Conservation (phyloP, 352 stramenopile genomes). For the Phytophthora cajani region DNA sequence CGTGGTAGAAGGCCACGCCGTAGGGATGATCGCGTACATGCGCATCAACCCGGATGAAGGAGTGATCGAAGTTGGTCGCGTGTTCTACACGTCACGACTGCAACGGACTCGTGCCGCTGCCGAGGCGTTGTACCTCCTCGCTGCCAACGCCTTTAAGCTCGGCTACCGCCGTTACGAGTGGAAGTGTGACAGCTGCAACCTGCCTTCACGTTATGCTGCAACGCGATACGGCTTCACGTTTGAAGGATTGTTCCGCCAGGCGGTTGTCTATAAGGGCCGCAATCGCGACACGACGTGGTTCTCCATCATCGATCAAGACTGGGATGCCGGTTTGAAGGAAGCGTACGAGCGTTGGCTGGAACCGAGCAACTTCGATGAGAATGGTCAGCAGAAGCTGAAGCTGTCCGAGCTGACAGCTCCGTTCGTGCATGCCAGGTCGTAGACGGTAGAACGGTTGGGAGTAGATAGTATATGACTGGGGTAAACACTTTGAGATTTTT, state of each 20-base stretch:
- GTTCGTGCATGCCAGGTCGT: slow-evolving; percentile 19
- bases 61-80: slow-evolving; percentile 26
- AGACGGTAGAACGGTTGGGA: neutral
- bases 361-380: slow-evolving; percentile 22
- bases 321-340: slow-evolving; percentile 13
- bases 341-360: slow-evolving; percentile 25
- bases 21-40: slow-evolving; percentile 27
- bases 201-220: slow-evolving; percentile 10
- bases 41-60: slow-evolving; percentile 21
- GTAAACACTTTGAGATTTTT: too few relatives aligned
- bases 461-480: too few relatives aligned
- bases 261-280: slow-evolving; percentile 23
- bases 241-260: slow-evolving; percentile 29
- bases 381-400: slow-evolving; percentile 23
- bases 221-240: slow-evolving; percentile 23
- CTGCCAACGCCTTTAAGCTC: slow-evolving; percentile 21
- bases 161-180: slow-evolving; percentile 29
- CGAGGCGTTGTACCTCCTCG: slow-evolving; percentile 25
- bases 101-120: slow-evolving; percentile 19
- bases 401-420: slow-evolving; percentile 27
- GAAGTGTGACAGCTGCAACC: slow-evolving; percentile 30
- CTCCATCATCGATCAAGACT: slow-evolving; percentile 29
- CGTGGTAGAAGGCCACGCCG: slow-evolving; percentile 14
- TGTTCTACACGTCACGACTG: slow-evolving; percentile 18
- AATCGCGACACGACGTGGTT: slow-evolving; percentile 27